Evolutionary conservation across 2,329 filamentous ascomycete genomes (phyloP), one percentile per base, ranked within the genome.

Genomic region (Pseudogymnoascus sp.): DNA sequence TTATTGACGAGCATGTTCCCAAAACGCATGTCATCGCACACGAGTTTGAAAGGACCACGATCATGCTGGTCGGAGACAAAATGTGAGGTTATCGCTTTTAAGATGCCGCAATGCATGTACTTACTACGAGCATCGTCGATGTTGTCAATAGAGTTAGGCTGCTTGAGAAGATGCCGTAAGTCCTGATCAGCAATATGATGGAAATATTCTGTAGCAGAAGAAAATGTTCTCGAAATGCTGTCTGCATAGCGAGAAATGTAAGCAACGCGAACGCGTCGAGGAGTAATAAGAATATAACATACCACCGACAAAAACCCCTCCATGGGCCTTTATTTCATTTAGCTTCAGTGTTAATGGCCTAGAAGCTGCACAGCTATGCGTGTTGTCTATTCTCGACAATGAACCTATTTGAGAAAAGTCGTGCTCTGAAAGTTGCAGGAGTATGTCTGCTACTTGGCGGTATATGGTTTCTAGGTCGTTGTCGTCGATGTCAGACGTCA

Each of bases 1-100:
- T 71, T 67, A 63, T 69, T 70, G 16, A 77, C 71, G 64, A 77
- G 75, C 59, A 77, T 42, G 67, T 77, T 77, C 36, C 72, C 72
- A 14, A 73, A 65, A 64, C 73, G 70, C 36, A 76, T 69, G 65
- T 77, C 75, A 44, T 76, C 72, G 59, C 74, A 75, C 65, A 76
- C 73, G 14, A 77, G 66, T 60, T 76, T 76, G 44, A 76, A 76
- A 28, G 70, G 70, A 67, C 67, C 46, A 63, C 46, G 64, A 64
- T 75, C 67, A 65, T 18, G 16, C 4, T 42, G n/a, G 16, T 16
- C 10, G 18, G 38, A 42, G 62, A 73, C 63, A 10, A 70, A 69
- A 50, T 70, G 67, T 36, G 64, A 65, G 63, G 71, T 67, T 61
- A 74, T 60, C 60, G 63, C 53, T 67, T 69, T 68, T 28, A 75